Evolutionary conservation across 1,284 basidiomycete genomes (phyloP).

Genomic region (Amylostereum chailletii): DNA sequence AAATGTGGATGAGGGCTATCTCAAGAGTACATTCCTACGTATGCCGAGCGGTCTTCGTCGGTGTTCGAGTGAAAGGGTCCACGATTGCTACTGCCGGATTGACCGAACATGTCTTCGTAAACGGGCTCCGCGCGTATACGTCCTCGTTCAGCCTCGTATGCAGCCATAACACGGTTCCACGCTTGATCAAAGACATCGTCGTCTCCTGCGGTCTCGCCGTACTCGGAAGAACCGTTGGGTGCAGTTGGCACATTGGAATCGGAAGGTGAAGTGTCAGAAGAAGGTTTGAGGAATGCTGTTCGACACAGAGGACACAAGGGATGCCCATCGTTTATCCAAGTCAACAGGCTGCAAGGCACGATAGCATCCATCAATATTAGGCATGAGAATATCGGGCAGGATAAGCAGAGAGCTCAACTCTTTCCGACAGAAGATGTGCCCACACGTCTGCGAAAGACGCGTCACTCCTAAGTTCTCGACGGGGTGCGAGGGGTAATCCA

Average conservation of each 20-base stretch:
- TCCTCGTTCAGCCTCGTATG: constrained; percentile 6
- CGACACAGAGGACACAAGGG: constrained; percentile 59
- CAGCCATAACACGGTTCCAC: constrained; percentile 5
- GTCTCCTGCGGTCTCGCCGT: neutral
- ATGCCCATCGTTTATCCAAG: constrained; percentile 57
- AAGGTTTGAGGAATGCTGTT: constrained; percentile 26
- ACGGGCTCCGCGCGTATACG: constrained; percentile 1
- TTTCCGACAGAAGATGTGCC: constrained; percentile 66
- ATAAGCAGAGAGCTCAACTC: constrained; percentile 38
- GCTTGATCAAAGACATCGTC: constrained; percentile 5
- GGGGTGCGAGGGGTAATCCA: constrained; percentile 68
- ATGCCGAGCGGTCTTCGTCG: constrained; percentile 23
- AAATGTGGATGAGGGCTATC: too few species aligned
- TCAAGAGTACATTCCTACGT: constrained; percentile 43
- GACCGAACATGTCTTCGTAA: neutral
- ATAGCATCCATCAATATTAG: neutral
- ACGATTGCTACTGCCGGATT: neutral
- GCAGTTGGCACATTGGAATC: neutral
- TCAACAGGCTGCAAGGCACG: constrained; percentile 38
- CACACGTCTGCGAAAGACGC: constrained; percentile 47
- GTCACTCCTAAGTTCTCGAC: constrained; percentile 63
- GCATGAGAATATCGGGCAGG: constrained; percentile 5
- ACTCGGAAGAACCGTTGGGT: neutral
- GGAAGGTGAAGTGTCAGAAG: neutral
- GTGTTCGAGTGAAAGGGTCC: constrained; percentile 7